A percentile compares a stretch with the other conserved stretches of the same genome.
Conservation (phyloP, 2,329 filamentous ascomycete species). For the Nothomitra cinnamomea region DNA sequence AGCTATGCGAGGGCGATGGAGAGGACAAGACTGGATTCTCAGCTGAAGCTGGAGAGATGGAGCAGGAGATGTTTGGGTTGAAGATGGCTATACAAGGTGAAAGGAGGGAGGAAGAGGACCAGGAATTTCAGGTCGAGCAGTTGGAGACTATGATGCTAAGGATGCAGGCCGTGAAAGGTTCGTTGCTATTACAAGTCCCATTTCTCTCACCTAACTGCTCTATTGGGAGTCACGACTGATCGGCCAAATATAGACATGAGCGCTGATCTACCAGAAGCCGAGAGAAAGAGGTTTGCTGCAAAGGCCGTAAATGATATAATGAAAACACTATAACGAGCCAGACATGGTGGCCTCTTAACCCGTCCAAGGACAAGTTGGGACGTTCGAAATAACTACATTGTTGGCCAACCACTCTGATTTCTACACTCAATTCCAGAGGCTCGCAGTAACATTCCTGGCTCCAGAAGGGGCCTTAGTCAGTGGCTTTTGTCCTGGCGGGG, state of each 20-base stretch:
- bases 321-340: constrained; percentile 31
- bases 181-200: not conserved
- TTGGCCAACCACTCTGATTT: no score
- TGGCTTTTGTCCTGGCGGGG: no score
- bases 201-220: not conserved
- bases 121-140: constrained; percentile 36
- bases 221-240: not conserved
- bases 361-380: no score
- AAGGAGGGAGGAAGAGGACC: constrained; percentile 16
- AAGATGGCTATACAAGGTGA: constrained; percentile 20
- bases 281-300: constrained; percentile 42
- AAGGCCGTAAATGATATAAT: constrained; percentile 48
- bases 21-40: constrained; percentile 19
- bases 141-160: constrained; percentile 47
- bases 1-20: constrained; percentile 19
- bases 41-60: constrained; percentile 20
- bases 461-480: no score
- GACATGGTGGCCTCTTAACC: no score
- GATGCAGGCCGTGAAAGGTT: constrained; percentile 32
- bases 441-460: no score
- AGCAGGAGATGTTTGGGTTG: constrained; percentile 22
- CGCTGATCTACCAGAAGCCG: constrained; percentile 40
- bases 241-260: constrained; percentile 30
- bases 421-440: no score
- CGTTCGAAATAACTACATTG: no score